These are phyloP conservation scores for Neonectria faginata DNA, from an alignment of 2,329 filamentous ascomycete species.

Conservation along the genomic window DNA sequence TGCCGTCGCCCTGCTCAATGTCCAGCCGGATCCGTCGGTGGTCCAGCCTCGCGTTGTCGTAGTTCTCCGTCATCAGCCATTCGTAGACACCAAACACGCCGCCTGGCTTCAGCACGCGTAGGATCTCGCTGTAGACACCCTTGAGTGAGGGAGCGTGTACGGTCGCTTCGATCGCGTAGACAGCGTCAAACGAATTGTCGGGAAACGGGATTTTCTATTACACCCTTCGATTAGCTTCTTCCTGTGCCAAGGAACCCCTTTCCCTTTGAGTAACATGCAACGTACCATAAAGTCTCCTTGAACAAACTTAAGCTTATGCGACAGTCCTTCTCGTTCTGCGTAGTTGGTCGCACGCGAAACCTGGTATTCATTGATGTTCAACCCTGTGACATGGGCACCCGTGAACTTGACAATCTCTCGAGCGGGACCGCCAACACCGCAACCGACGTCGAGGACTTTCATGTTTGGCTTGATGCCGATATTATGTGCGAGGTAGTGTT, in stretches of 20 bases:
- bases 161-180: constrained; percentile 95
- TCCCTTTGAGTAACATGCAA: constrained; percentile 31
- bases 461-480: constrained; percentile 84
- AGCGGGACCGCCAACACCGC: constrained; percentile 93
- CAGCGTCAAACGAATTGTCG: constrained; percentile 88
- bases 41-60: constrained; percentile 84
- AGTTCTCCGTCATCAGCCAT: constrained; percentile 96
- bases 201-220: constrained; percentile 87
- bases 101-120: constrained; percentile 92
- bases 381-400: constrained; percentile 83
- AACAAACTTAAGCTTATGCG: constrained; percentile 80
- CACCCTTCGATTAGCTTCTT: background rate
- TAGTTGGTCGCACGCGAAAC: constrained; percentile 88
- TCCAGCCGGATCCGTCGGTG: constrained; percentile 89
- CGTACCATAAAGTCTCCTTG: constrained; percentile 93
- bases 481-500: constrained; percentile 91
- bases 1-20: constrained; percentile 93
- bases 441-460: constrained; percentile 93
- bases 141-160: constrained; percentile 88
- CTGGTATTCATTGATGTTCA: constrained; percentile 99
- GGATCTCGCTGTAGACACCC: constrained; percentile 91
- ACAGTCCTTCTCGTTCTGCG: constrained; percentile 80
- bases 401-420: constrained; percentile 94
- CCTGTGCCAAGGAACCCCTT: background rate
- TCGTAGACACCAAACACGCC: constrained; percentile 95